A percentile compares a stretch with the other conserved stretches of the same genome.
Conservation (phyloP, 306 rosid genomes). For the Prunus davidiana region DNA sequence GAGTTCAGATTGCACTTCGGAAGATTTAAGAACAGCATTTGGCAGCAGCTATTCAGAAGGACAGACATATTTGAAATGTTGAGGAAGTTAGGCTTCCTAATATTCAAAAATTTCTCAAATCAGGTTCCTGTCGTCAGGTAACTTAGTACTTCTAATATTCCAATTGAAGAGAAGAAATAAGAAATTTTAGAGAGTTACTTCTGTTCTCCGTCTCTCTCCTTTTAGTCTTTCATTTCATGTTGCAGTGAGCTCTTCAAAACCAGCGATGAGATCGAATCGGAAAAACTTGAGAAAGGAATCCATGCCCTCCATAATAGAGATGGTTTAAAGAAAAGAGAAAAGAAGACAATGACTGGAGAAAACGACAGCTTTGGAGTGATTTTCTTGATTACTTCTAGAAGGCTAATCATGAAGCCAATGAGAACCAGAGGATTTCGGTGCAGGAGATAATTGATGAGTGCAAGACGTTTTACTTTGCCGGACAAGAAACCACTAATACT, state of each 20-base stretch:
- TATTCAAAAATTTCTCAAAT: neutral
- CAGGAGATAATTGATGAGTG: constrained; percentile 32
- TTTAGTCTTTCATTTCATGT: neutral
- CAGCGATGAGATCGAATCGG: constrained; percentile 21
- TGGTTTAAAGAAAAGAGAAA: constrained; percentile 21
- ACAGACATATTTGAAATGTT: neutral
- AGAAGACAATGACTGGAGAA: constrained; percentile 9
- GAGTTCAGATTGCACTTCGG: neutral
- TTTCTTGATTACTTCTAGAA: constrained; percentile 23
- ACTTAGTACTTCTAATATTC: neutral
- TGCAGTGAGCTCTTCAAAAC: constrained; percentile 14
- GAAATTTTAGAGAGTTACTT: neutral
- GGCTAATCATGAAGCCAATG: constrained; percentile 24
- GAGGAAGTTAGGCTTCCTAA: neutral
- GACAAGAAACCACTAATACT: constrained; percentile 33
- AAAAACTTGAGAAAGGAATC: constrained; percentile 27
- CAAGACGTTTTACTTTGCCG: constrained; percentile 1
- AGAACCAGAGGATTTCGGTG: constrained; percentile 16
- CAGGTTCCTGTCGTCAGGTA: neutral
- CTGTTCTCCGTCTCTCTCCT: too few relatives aligned
- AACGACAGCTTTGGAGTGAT: constrained; percentile 26
- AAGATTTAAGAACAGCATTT: neutral
- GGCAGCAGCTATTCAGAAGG: neutral
- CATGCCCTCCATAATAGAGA: constrained; percentile 6
- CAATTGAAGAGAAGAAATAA: too few relatives aligned